These are phyloP conservation scores for Kodamaea sagamina DNA, from an alignment of 805 yeast species.

Conservation along the genomic window DNA sequence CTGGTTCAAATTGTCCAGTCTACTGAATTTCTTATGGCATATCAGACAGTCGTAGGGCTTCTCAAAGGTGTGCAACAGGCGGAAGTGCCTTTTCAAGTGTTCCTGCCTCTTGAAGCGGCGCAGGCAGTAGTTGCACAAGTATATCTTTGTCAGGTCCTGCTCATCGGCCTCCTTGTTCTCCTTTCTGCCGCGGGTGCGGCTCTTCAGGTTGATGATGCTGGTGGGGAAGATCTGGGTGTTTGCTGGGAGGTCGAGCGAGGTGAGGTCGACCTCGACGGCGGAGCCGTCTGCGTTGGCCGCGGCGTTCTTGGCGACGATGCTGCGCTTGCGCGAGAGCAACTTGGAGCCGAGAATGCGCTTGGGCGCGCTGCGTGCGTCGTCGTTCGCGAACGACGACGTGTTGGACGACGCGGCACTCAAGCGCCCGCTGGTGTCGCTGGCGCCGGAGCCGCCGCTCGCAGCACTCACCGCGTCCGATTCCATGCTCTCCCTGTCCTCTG, in stretches of 20 bases:
- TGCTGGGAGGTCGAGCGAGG: conserved; percentile 42
- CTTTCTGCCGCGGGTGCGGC: conserved; percentile 60
- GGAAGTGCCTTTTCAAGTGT: conserved; percentile 71
- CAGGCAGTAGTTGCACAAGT: conserved; percentile 63
- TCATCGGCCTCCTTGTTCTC: conserved; percentile 60
- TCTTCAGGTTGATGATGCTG: conserved; percentile 32
- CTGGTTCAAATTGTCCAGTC: conserved; percentile 67
- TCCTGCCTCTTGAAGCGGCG: conserved; percentile 74
- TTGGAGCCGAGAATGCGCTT: conserved; percentile 44
- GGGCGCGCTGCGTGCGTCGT: conserved; percentile 26
- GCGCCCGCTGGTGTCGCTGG: neutral
- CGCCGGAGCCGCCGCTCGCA: neutral
- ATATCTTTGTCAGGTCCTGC: conserved; percentile 53
- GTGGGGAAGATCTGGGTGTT: conserved; percentile 40
- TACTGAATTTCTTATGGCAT: conserved; percentile 64
- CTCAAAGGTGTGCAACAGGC: conserved; percentile 71
- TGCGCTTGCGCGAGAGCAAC: conserved; percentile 33
- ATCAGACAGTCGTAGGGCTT: conserved; percentile 66
- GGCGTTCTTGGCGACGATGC: conserved; percentile 6
- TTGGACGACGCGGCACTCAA: conserved; percentile 8
- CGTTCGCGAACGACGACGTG: conserved; percentile 9
- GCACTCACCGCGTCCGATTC: conserved; percentile 10
- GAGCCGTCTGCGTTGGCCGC: conserved; percentile 2
- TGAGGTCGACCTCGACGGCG: conserved; percentile 39
- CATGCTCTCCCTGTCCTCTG: conserved; percentile 15